Conservation (phyloP, 1,284 basidiomycete genomes). For the Tylopilus sp. region DNA sequence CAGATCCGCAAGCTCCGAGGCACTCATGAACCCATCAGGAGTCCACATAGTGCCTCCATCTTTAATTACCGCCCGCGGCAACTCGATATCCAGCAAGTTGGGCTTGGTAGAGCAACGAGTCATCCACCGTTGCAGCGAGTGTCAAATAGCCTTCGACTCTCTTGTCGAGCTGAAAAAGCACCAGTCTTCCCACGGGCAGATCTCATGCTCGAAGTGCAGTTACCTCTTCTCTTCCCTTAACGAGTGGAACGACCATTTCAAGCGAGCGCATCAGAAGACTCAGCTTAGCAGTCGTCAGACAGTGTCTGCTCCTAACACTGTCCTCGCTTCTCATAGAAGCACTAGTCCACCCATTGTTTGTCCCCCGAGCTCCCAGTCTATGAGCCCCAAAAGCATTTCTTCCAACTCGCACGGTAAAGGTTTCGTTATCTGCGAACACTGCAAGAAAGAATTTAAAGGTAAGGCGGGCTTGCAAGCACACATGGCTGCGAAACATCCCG, state of each 20-base stretch:
- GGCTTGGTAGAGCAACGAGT: slow-evolving; percentile 1
- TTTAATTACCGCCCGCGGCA: background rate
- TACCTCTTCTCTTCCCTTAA: slow-evolving; percentile 19
- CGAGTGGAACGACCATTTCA: slow-evolving; percentile 32
- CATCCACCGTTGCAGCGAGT: slow-evolving; percentile 20
- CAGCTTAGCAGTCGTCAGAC: slow-evolving; percentile 6
- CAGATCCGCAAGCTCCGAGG: slow-evolving; percentile 3
- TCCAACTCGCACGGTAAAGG: slow-evolving; percentile 11
- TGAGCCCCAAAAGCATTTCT: slow-evolving; percentile 3
- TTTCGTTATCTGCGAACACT: slow-evolving; percentile 22
- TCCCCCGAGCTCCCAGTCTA: slow-evolving; percentile 18
- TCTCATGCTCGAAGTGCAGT: slow-evolving; percentile 30
- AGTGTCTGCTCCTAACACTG: slow-evolving; percentile 1
- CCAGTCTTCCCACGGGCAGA: slow-evolving; percentile 16
- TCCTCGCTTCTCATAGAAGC: slow-evolving; percentile 9
- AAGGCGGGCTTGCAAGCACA: slow-evolving; percentile 26
- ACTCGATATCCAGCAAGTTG: background rate
- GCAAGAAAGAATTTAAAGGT: slow-evolving; percentile 27
- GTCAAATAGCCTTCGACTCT: slow-evolving; percentile 19
- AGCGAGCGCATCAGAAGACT: slow-evolving; percentile 15
- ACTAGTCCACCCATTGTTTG: slow-evolving; percentile 17
- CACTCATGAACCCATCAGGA: slow-evolving; percentile 1
- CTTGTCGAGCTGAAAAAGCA: slow-evolving; percentile 25
- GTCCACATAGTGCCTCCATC: slow-evolving; percentile 3
- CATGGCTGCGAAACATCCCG: slow-evolving; percentile 26